phyloP scores from a whole-genome alignment of 306 rosid genomes.

The Hippophae rhamnoides region DNA sequence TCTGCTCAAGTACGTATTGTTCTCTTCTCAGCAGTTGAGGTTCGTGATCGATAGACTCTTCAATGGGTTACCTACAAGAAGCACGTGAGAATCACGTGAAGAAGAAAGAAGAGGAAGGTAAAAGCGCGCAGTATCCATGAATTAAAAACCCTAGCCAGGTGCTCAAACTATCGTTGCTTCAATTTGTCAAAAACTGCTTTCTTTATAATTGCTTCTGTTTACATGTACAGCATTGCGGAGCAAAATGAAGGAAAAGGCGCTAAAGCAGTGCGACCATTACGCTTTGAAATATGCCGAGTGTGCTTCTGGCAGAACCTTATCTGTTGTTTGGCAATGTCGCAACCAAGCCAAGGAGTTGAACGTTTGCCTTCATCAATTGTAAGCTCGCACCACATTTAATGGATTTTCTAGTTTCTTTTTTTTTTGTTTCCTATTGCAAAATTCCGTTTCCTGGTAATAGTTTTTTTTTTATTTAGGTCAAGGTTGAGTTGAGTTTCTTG shows the following conservation, averaged over 20 bases:
- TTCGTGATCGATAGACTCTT: not conserved
- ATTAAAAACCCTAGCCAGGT: slow-evolving; percentile 18
- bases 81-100: slow-evolving; percentile 94
- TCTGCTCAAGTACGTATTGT: not conserved
- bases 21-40: not conserved
- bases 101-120: slow-evolving; percentile 98
- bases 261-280: slow-evolving; percentile 65
- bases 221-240: slow-evolving; percentile 55
- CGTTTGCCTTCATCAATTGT: slow-evolving; percentile 77
- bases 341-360: slow-evolving; percentile 71
- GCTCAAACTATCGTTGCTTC: not conserved
- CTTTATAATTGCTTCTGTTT: not conserved
- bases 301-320: slow-evolving; percentile 64
- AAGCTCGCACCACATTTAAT: slow-evolving; percentile 15
- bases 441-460: not conserved
- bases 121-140: slow-evolving; percentile 1
- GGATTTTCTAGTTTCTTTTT: not conserved
- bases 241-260: slow-evolving; percentile 91
- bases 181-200: not conserved
- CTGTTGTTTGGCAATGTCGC: slow-evolving; percentile 82
- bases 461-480: no score
- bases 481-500: not conserved
- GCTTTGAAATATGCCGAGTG: slow-evolving; percentile 78
- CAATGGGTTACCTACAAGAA: slow-evolving; percentile 71
- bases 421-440: not conserved